Conservation (phyloP, 2,329 filamentous ascomycete species). For the Neospermospora avenae region DNA sequence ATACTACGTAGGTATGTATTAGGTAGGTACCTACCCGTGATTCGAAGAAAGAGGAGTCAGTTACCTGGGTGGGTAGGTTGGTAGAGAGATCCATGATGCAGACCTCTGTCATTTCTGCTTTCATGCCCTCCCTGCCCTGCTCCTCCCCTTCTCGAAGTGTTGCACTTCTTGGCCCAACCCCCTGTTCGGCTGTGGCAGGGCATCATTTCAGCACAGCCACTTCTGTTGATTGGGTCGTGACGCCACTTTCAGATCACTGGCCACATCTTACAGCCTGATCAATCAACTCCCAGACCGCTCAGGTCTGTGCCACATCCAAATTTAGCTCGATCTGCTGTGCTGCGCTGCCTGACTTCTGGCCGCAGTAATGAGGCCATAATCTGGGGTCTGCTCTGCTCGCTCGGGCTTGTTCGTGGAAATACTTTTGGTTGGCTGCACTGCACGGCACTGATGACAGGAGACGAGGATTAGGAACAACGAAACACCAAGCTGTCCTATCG, state of each 20-base stretch:
- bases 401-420: not conserved
- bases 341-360: not conserved
- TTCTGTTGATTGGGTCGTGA: not conserved
- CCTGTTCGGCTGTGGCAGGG: not conserved
- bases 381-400: too few species aligned
- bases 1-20: too few species aligned
- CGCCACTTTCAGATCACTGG: not conserved
- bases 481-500: conserved; percentile 20
- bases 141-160: not conserved
- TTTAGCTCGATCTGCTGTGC: not conserved
- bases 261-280: not conserved
- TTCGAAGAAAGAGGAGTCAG: too few species aligned
- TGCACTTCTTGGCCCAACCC: not conserved
- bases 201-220: conserved; percentile 12
- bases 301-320: not conserved
- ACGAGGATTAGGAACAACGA: conserved; percentile 1
- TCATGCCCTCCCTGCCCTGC: not conserved
- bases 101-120: not conserved
- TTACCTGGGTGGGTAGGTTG: too few species aligned
- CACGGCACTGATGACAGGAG: not conserved
- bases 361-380: not conserved
- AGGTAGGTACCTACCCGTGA: too few species aligned
- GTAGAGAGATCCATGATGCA: not conserved
- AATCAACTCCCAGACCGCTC: not conserved
- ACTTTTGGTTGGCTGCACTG: not conserved